phyloP scores from a whole-genome alignment of 768 basidiomycete genomes.

The Leccinum sublutescens region DNA sequence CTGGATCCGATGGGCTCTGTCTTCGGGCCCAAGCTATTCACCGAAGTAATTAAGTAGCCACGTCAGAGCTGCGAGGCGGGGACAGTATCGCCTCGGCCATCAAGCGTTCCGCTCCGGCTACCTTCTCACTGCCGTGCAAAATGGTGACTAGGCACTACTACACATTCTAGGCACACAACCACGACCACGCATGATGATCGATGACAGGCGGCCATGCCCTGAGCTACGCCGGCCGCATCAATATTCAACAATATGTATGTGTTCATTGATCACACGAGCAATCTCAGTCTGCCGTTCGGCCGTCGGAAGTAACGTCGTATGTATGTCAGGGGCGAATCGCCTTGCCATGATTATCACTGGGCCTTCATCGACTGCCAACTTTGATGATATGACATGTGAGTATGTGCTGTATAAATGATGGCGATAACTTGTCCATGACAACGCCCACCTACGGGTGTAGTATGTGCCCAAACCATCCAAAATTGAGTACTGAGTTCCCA shows the following conservation, averaged over 20 bases:
- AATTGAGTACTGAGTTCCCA: not conserved
- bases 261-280: not conserved
- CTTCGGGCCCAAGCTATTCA: not conserved
- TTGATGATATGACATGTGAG: not conserved
- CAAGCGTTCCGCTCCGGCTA: not conserved
- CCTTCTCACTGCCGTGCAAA: not conserved
- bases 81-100: not conserved
- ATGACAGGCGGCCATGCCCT: no score
- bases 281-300: not conserved
- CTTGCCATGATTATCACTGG: not conserved
- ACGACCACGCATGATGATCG: not conserved
- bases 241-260: not conserved
- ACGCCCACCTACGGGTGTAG: not conserved
- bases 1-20: not conserved
- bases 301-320: not conserved
- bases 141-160: not conserved
- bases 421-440: not conserved
- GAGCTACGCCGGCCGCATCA: not conserved
- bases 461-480: not conserved
- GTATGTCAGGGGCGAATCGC: not conserved
- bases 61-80: not conserved
- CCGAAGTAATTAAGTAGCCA: not conserved
- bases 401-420: not conserved
- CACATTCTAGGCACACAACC: not conserved
- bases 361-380: not conserved